Base-by-base conservation (phyloP, 176 grass and related monocot genomes). In the Aegilops sharonensis region DNA sequence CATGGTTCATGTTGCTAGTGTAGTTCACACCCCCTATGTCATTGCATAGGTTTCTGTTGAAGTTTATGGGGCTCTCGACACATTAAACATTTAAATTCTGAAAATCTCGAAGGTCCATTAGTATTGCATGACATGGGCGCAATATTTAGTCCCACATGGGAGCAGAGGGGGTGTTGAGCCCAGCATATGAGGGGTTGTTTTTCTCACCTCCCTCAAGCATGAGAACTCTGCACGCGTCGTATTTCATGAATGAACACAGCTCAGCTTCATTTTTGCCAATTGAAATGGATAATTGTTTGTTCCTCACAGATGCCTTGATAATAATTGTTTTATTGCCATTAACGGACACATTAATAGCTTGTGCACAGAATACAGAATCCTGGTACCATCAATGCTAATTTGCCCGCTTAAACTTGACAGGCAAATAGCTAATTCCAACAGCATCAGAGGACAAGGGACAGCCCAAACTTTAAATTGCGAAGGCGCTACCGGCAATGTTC, bases 401-500 rank as follows among this genome's bases (percentile, higher is more conserved):
- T 52, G 50, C 64, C 18, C 8, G 42, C 74, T 89, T 66, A 45
- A 45, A 80, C 14, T 68, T 56, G 36, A n/a, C 56, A 81, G 11
- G 24, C 10, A 68, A 43, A 76, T 48, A n/a, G 78, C 73, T 83
- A 71, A 69, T 77, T 64, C 17, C 64, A 64, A 21, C 39, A 37
- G 15, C 32, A 23, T 43, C 29, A 42, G 56, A 66, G 57, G 31
- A 27, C 42, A 57, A 67, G 65, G 18, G 12, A 32, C 8, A 15
- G 18, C 68, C 87, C 79, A 93, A 62, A 36, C 56, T 52, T 75
- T 2, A 75, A 5, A 75, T 27, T 74, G 66, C 79, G 35, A 68
- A 35, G 31, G 52, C 34, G 75, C 72, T 37, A 3, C 75, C 89
- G 18, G 83, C 47, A 5, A 64, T 63, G 77, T 98, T 98, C 88